Percentiles rank a stretch among this genome's conserved stretches.
These are phyloP conservation scores for Aquanectria penicillioides DNA, from an alignment of 2,329 filamentous ascomycete species.

Conservation along the genomic window DNA sequence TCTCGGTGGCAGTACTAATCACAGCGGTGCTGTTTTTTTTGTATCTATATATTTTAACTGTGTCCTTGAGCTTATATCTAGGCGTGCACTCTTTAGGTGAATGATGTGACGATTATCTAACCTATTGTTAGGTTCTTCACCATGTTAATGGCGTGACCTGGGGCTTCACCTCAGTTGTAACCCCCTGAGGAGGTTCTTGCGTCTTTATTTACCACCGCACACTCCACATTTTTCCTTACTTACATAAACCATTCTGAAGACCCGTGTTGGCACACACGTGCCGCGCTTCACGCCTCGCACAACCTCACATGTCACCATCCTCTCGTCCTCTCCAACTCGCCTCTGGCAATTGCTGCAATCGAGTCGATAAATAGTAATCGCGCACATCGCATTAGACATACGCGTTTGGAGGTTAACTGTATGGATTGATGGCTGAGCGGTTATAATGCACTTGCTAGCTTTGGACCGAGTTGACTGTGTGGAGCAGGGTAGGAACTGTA, in stretches of 20 bases:
- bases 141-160: too few species aligned
- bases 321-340: neutral
- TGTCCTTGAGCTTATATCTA: too few species aligned
- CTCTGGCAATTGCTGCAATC: neutral
- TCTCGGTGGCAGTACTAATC: too few species aligned
- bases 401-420: neutral
- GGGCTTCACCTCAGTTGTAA: too few species aligned
- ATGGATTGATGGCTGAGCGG: neutral
- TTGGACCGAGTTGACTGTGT: too few species aligned
- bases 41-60: neutral
- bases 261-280: too few species aligned
- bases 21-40: too few species aligned
- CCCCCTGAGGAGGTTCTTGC: too few species aligned
- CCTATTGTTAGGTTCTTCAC: neutral
- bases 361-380: neutral
- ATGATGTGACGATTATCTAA: neutral
- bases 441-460: neutral
- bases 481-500: too few species aligned
- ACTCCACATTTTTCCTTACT: neutral
- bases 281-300: neutral
- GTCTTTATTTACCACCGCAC: neutral
- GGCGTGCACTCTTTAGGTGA: neutral
- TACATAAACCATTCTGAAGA: neutral
- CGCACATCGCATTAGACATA: too few species aligned
- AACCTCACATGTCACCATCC: neutral